These are phyloP conservation scores for Hortaea werneckii DNA, from an alignment of 2,329 filamentous ascomycete species.

Conservation along the genomic window DNA sequence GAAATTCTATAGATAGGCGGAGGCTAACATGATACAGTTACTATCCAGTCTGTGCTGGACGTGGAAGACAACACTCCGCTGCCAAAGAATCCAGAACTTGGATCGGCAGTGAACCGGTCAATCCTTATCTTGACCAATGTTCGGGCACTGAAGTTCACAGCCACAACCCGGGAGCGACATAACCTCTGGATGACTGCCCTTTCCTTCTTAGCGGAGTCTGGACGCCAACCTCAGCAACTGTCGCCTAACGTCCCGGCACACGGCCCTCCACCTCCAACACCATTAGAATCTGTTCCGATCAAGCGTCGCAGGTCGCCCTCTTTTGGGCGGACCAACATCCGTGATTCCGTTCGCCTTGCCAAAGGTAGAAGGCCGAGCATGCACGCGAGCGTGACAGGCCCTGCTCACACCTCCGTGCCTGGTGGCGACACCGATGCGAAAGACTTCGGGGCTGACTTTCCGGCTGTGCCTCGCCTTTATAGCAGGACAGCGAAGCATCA, in stretches of 20 bases:
- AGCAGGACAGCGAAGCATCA: slow-evolving; percentile 53
- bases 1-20: not conserved
- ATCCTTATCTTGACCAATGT: slow-evolving; percentile 92
- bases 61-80: slow-evolving; percentile 87
- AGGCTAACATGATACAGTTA: slow-evolving; percentile 49
- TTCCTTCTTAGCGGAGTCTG: slow-evolving; percentile 87
- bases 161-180: slow-evolving; percentile 70
- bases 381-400: slow-evolving; percentile 7
- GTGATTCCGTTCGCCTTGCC: slow-evolving; percentile 81
- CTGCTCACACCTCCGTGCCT: not conserved
- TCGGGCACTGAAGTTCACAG: slow-evolving; percentile 90
- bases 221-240: slow-evolving; percentile 51
- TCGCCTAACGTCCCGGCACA: slow-evolving; percentile 17
- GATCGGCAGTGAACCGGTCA: slow-evolving; percentile 66
- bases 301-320: slow-evolving; percentile 20
- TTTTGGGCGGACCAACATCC: slow-evolving; percentile 49
- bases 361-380: slow-evolving; percentile 47
- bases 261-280: slow-evolving; percentile 16
- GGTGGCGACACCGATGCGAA: slow-evolving; percentile 18
- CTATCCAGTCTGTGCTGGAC: slow-evolving; percentile 91
- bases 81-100: slow-evolving; percentile 49
- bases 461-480: slow-evolving; percentile 59
- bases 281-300: slow-evolving; percentile 19
- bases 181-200: slow-evolving; percentile 91
- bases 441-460: slow-evolving; percentile 58